phyloP scores from a whole-genome alignment of 1,284 basidiomycete species.

The Bjerkandera adusta region DNA sequence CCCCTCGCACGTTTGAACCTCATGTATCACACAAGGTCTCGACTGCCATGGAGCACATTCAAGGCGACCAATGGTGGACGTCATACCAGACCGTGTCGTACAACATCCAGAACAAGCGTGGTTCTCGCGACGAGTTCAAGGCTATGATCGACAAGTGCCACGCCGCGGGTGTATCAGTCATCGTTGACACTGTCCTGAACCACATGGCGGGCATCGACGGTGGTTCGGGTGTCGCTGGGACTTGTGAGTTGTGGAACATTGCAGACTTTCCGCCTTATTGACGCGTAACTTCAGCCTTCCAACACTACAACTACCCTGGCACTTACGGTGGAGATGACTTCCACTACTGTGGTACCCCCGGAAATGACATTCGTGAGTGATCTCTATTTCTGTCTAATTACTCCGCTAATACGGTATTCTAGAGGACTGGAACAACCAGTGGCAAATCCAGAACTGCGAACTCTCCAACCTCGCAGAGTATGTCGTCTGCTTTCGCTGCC shows the following conservation, averaged over 20 bases:
- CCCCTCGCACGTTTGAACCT: background rate
- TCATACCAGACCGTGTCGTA: slow-evolving; percentile 42
- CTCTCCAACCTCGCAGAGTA: slow-evolving; percentile 26
- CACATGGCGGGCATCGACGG: slow-evolving; percentile 26
- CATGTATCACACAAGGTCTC: background rate
- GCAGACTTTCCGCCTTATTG: background rate
- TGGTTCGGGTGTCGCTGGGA: slow-evolving; percentile 12
- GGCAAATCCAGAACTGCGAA: slow-evolving; percentile 31
- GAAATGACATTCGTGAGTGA: slow-evolving; percentile 25
- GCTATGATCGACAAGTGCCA: slow-evolving; percentile 35
- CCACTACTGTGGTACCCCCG: slow-evolving; percentile 29
- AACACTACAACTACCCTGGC: slow-evolving; percentile 20
- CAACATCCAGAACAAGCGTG: slow-evolving; percentile 34
- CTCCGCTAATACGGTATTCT: background rate
- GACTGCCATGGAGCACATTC: slow-evolving; percentile 25
- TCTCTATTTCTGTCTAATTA: too few species aligned
- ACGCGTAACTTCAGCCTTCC: slow-evolving; percentile 4
- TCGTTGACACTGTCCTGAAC: slow-evolving; percentile 29
- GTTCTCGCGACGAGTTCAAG: slow-evolving; percentile 29
- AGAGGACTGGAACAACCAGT: slow-evolving; percentile 25
- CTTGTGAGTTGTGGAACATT: background rate
- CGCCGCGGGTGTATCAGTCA: slow-evolving; percentile 32
- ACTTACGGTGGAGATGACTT: slow-evolving; percentile 26
- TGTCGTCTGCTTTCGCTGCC: slow-evolving; percentile 1
- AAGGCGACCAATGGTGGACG: slow-evolving; percentile 37